Conservation (phyloP, 2,329 filamentous ascomycete genomes). For the Ophiosphaerella narmari region DNA sequence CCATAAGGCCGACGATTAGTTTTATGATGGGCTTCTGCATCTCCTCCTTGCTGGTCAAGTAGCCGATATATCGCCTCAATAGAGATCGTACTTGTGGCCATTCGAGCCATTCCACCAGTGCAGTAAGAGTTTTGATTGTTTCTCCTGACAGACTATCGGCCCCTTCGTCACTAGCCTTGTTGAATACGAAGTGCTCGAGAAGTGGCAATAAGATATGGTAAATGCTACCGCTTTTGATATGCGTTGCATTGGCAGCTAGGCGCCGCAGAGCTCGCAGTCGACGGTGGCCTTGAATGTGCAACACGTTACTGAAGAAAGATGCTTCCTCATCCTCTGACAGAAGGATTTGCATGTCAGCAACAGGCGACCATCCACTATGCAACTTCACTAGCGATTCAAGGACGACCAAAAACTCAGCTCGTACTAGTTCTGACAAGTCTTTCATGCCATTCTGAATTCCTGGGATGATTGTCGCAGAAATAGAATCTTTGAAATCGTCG, state of each 20-base stretch:
- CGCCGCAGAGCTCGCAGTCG: conserved; percentile 82
- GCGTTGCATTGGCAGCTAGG: conserved; percentile 70
- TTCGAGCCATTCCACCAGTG: conserved; percentile 75
- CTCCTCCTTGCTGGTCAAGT: conserved; percentile 79
- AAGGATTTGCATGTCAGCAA: conserved; percentile 75
- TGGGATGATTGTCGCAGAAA: conserved; percentile 71
- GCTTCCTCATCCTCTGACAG: conserved; percentile 75
- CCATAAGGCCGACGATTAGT: conserved; percentile 79
- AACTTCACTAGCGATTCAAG: conserved; percentile 77
- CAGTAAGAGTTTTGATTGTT: conserved; percentile 78
- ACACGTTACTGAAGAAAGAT: conserved; percentile 89
- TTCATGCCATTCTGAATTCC: conserved; percentile 76
- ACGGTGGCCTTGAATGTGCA: conserved; percentile 86
- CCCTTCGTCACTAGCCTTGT: conserved; percentile 74
- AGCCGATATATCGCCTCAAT: conserved; percentile 80
- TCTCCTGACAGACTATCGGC: conserved; percentile 85
- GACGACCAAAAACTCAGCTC: conserved; percentile 78
- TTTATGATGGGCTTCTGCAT: conserved; percentile 84
- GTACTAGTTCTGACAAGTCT: conserved; percentile 80
- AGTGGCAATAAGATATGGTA: conserved; percentile 88
- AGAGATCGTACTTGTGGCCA: conserved; percentile 90
- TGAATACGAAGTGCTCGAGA: conserved; percentile 92
- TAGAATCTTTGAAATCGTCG: conserved; percentile 60
- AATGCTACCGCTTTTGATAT: conserved; percentile 76
- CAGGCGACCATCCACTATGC: conserved; percentile 70